A percentile compares a stretch with the other conserved stretches of the same genome.
phyloP scores from a whole-genome alignment of 192 early-diverging fungal species.

The Linnemannia schmuckeri region DNA sequence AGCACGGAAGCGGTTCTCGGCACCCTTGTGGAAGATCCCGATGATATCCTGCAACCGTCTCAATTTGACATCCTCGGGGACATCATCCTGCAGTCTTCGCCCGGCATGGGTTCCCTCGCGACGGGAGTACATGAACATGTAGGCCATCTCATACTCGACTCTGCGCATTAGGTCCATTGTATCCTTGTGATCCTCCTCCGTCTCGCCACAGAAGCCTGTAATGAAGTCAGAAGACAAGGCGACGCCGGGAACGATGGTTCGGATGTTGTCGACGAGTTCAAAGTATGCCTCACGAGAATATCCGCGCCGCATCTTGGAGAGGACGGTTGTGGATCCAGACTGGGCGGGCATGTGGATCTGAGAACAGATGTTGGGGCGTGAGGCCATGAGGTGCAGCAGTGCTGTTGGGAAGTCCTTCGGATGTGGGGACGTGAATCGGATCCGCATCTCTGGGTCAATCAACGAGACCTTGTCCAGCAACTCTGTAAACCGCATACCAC shows the following conservation, averaged over 20 bases:
- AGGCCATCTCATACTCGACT: slow-evolving; percentile 80
- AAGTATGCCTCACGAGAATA: slow-evolving; percentile 80
- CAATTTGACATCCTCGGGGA: slow-evolving; percentile 72
- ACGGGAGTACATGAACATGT: slow-evolving; percentile 87
- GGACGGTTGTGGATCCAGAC: slow-evolving; percentile 73
- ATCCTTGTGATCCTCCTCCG: slow-evolving; percentile 77
- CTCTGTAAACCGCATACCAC: slow-evolving; percentile 81
- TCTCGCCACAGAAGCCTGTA: slow-evolving; percentile 85
- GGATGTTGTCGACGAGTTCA: slow-evolving; percentile 74
- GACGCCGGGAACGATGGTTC: slow-evolving; percentile 77
- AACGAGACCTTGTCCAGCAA: slow-evolving; percentile 76
- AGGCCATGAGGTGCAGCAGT: slow-evolving; percentile 75
- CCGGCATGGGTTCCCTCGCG: slow-evolving; percentile 83
- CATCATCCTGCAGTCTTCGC: slow-evolving; percentile 75
- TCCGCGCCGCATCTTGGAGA: slow-evolving; percentile 82
- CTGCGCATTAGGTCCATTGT: slow-evolving; percentile 75
- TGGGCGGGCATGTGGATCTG: slow-evolving; percentile 82
- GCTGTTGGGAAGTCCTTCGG: slow-evolving; percentile 87
- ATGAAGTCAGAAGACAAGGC: slow-evolving; percentile 83
- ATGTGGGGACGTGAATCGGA: slow-evolving; percentile 85
- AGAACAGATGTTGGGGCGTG: slow-evolving; percentile 77
- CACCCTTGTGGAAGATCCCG: slow-evolving; percentile 70
- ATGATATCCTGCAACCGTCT: slow-evolving; percentile 77
- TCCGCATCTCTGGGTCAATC: slow-evolving; percentile 80
- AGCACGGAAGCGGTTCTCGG: slow-evolving; percentile 56